Evolutionary conservation across 345 rosid species (phyloP).

Genomic region (Linum tenue): DNA sequence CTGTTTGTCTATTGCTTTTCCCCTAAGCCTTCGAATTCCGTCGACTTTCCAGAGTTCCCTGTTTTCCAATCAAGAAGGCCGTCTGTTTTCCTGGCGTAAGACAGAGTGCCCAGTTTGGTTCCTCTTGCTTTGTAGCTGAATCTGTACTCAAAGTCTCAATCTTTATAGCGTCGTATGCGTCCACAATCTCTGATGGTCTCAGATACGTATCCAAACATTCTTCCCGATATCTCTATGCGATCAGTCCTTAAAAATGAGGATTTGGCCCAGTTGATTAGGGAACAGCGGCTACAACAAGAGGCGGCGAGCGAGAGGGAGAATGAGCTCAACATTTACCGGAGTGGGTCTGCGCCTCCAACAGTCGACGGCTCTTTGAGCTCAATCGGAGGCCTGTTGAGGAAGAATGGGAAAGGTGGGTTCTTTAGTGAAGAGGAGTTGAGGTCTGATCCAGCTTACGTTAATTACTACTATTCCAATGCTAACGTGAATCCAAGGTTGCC

Average conservation of each 20-base stretch:
- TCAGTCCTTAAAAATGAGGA: conserved; percentile 48
- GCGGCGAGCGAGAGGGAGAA: conserved; percentile 49
- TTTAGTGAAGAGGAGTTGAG: conserved; percentile 62
- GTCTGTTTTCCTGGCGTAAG: neutral
- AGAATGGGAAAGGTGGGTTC: conserved; percentile 32
- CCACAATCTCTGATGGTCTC: conserved; percentile 20
- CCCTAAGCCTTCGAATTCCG: neutral
- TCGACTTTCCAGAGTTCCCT: conserved; percentile 2
- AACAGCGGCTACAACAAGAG: conserved; percentile 33
- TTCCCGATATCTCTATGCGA: conserved; percentile 42
- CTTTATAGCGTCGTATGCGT: neutral
- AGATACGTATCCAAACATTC: conserved; percentile 32
- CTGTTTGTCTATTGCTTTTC: neutral
- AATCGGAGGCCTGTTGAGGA: conserved; percentile 47
- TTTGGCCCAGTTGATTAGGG: conserved; percentile 40
- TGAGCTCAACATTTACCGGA: conserved; percentile 57
- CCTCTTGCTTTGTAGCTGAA: neutral
- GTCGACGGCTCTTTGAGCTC: conserved; percentile 77
- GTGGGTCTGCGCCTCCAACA: conserved; percentile 95
- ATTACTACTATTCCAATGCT: conserved; percentile 64
- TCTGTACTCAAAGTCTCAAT: conserved; percentile 7
- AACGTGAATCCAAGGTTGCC: conserved; percentile 87
- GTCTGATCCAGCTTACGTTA: conserved; percentile 68
- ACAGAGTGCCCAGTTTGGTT: conserved; percentile 3
- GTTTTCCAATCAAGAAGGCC: conserved; percentile 12